These are phyloP conservation scores for Saccharomyces mikatae DNA, from an alignment of 805 yeast genomes.

Conservation along the genomic window DNA sequence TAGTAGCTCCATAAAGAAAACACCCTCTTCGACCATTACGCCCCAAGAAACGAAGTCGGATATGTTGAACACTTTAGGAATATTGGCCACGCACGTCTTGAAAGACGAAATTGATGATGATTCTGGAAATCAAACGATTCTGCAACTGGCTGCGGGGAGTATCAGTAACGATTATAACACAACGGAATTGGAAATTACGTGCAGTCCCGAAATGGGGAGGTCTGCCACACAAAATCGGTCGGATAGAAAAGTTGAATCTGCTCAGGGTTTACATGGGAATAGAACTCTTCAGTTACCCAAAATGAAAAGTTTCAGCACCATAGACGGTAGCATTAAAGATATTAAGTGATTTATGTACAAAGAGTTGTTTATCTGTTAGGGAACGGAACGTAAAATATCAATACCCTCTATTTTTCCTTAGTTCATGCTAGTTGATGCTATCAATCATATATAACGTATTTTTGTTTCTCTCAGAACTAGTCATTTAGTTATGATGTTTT, in stretches of 20 bases:
- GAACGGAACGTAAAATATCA: background rate
- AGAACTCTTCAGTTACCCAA: slow-evolving; percentile 12
- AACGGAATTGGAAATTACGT: slow-evolving; percentile 11
- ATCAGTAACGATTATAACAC: slow-evolving; percentile 9
- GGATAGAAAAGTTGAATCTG: background rate
- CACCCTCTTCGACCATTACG: slow-evolving; percentile 1
- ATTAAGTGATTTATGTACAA: slow-evolving; percentile 1
- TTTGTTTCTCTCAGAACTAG: background rate
- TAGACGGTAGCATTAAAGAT: slow-evolving; percentile 19
- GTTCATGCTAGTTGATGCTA: background rate
- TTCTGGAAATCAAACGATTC: slow-evolving; percentile 6
- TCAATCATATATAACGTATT: background rate
- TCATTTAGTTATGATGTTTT: background rate
- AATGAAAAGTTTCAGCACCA: slow-evolving; percentile 24
- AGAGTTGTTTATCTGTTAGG: background rate
- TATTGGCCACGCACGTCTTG: slow-evolving; percentile 47
- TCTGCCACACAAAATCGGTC: background rate
- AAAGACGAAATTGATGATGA: slow-evolving; percentile 26
- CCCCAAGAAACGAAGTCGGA: slow-evolving; percentile 12
- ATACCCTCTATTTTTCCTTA: background rate
- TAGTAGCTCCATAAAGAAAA: slow-evolving; percentile 1
- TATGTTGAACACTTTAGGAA: slow-evolving; percentile 44
- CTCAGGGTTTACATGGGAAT: background rate
- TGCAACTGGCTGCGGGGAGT: background rate
- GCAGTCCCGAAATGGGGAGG: background rate